Conservation (phyloP, 1,284 basidiomycete genomes). For the Quambalaria eucalypti region DNA sequence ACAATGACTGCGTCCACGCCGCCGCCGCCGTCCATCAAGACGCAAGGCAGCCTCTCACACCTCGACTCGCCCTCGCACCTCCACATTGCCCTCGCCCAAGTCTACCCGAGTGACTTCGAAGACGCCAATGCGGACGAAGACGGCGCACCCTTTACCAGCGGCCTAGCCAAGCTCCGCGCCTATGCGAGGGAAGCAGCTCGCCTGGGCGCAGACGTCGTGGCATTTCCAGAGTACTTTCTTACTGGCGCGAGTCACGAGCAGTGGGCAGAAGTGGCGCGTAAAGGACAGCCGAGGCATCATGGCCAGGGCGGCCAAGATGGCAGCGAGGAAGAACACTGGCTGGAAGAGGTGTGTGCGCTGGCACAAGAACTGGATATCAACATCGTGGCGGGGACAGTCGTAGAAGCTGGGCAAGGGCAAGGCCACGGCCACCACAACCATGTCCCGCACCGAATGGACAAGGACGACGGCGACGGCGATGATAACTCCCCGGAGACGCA, state of each 20-base stretch:
- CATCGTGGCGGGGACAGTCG: slow-evolving; percentile 42
- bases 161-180: slow-evolving; percentile 16
- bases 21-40: too few relatives aligned
- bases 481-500: too few relatives aligned
- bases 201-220: slow-evolving; percentile 30
- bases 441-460: slow-evolving; percentile 4
- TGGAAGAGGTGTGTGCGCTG: slow-evolving; percentile 17
- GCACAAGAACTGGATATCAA: slow-evolving; percentile 29
- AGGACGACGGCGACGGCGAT: background rate
- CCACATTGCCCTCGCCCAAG: slow-evolving; percentile 7
- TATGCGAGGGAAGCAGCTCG: slow-evolving; percentile 15
- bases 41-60: too few relatives aligned
- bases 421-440: slow-evolving; percentile 13
- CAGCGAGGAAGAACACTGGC: slow-evolving; percentile 23
- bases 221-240: slow-evolving; percentile 44
- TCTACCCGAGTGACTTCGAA: background rate
- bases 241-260: slow-evolving; percentile 32
- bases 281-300: background rate
- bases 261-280: slow-evolving; percentile 15
- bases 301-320: slow-evolving; percentile 2
- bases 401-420: slow-evolving; percentile 19
- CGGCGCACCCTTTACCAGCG: background rate
- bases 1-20: too few relatives aligned
- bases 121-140: background rate
- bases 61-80: background rate